phyloP scores from a whole-genome alignment of 371 early-diverging fungal genomes.

The Rhizopus delemar region DNA sequence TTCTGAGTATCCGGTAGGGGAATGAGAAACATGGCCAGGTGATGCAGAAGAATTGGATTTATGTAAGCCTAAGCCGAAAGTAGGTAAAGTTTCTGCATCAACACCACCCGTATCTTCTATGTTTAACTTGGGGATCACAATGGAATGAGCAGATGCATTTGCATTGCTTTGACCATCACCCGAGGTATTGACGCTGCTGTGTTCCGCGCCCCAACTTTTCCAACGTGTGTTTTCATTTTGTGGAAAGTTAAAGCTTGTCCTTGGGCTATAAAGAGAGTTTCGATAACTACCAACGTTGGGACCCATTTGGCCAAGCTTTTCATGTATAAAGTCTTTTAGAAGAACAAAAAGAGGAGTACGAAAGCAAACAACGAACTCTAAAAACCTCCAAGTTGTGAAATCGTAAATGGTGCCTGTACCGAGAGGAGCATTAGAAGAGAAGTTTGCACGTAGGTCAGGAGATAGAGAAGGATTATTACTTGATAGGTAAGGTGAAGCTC shows the following conservation, averaged over 20 bases:
- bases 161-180: neutral
- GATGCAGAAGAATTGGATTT: constrained; percentile 23
- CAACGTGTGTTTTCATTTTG: constrained; percentile 13
- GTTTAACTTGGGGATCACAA: constrained; percentile 15
- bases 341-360: constrained; percentile 53
- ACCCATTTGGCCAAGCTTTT: constrained; percentile 39
- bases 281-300: neutral
- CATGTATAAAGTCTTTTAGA: constrained; percentile 54
- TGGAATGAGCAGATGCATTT: neutral
- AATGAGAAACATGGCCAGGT: neutral
- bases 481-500: constrained; percentile 4
- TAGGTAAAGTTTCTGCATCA: constrained; percentile 5
- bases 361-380: constrained; percentile 54
- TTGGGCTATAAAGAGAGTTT: constrained; percentile 18
- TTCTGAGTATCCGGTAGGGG: constrained; percentile 16
- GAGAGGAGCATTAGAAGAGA: constrained; percentile 20
- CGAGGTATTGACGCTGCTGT: neutral
- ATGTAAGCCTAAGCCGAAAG: constrained; percentile 35
- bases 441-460: constrained; percentile 2
- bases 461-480: constrained; percentile 8
- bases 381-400: constrained; percentile 58
- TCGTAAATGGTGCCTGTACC: constrained; percentile 36
- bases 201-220: constrained; percentile 35
- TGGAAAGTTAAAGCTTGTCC: constrained; percentile 10
- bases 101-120: constrained; percentile 9